phyloP scores from a whole-genome alignment of 495 filamentous ascomycete genomes.

The Hypomontagnella submonticulosa region DNA sequence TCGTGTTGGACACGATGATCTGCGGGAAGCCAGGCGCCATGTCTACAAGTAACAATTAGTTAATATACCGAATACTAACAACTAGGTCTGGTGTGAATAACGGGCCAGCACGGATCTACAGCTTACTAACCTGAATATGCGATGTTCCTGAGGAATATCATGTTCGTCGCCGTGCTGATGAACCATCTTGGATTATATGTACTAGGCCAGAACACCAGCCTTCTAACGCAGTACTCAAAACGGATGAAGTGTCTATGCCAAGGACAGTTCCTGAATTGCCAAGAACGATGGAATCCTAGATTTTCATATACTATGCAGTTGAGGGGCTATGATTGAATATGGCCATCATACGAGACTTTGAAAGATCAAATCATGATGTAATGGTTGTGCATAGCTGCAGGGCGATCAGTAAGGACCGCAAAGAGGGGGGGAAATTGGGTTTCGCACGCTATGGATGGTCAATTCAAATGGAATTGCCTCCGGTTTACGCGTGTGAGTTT shows the following conservation, averaged over 20 bases:
- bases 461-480: constrained; percentile 14
- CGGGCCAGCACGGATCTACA: too few species aligned
- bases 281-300: constrained; percentile 20
- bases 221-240: constrained; percentile 14
- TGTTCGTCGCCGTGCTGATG: constrained; percentile 57
- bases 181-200: constrained; percentile 51
- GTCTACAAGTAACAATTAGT: constrained; percentile 46
- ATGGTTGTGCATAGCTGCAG: constrained; percentile 32
- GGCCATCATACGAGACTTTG: constrained; percentile 17
- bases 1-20: constrained; percentile 62
- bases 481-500: constrained; percentile 20
- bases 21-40: constrained; percentile 63
- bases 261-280: constrained; percentile 38
- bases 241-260: constrained; percentile 9
- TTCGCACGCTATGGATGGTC: constrained; percentile 6
- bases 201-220: constrained; percentile 11
- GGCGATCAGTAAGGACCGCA: constrained; percentile 33
- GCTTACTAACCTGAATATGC: constrained; percentile 49
- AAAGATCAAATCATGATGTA: constrained; percentile 41
- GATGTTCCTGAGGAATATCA: constrained; percentile 57
- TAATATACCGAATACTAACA: background rate
- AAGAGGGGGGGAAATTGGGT: constrained; percentile 15
- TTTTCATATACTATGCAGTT: constrained; percentile 30
- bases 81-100: background rate
- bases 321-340: constrained; percentile 18